Evolutionary conservation across 495 filamentous ascomycete genomes (phyloP), one percentile per base, ranked within the genome.

Genomic region (Penicillium maclennaniae): DNA sequence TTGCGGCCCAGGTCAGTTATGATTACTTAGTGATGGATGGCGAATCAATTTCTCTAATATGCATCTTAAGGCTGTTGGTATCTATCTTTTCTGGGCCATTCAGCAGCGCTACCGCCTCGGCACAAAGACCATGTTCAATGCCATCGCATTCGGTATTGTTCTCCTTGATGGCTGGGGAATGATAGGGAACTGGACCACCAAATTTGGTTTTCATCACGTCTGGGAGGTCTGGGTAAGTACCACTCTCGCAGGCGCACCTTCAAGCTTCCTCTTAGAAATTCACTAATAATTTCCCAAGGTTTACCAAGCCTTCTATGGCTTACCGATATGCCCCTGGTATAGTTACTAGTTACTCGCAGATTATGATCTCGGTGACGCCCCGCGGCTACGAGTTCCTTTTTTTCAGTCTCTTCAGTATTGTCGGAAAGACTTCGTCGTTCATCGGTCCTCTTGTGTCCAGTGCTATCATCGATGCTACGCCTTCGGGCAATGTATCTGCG

Each of bases 281-380:
- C 34, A 37, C 34, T n/a, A 1, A 37, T 7, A 7, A 43, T 27
- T 1, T 49, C 19, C 6, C 6, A 76, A 77, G 76, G 23, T 67
- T 27, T 83, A 83, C 60, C 79, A 83, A 63, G 72, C 66, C 34
- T 81, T 78, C 61, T 83, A 83, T 60, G 81, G 81, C 21, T 68
- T 84, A 31, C 75, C 81, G 49, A 79, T 85, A 19, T 83, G 81
- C 57, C 80, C 82, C 1, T 84, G 80, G 80, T 84, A 83, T 66
- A 79, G 78, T 40, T 84, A 83, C 65, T 66, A 79, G 78, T 40
- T 84, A 83, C 65, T 76, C 70, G 10, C 79, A 82, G 59, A 83
- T 79, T 61, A 80, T 84, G 78, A 83, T 84, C 54, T 77, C 74
- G 52, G 79, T 84, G 21, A 81, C 79, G 0, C 81, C 81, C 0